Base-by-base conservation (phyloP, 2,329 filamentous ascomycete genomes). In the Talaromyces sp. region DNA sequence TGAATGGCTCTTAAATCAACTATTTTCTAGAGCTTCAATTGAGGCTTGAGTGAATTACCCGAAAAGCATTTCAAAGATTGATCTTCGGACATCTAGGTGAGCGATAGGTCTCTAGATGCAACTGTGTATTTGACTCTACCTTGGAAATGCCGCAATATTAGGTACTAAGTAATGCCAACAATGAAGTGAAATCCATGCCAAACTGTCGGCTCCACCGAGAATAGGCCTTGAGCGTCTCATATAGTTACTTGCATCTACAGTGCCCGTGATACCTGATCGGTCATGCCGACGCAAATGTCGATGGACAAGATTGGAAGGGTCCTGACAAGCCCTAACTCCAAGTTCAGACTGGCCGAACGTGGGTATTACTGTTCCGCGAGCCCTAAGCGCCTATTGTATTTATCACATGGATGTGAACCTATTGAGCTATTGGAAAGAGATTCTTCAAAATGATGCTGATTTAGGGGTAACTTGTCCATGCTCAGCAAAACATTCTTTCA, bases 41-140 rank as follows among this genome's bases (percentile, higher is more conserved):
- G 93, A 72, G 1, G 84, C 88, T 70, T 82, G 75, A 65, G 87
- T 84, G n/a, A n/a, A n/a, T n/a, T n/a, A n/a, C n/a, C 42, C 42
- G 9, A 5, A 14, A 14, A 14, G 18, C 18, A 23, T 23, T 44
- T 11, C 18, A 2, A 14, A 23, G 18, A 44, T 5, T 23, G 21
- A 44, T 23, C 5, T 14, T 46, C 5, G 42, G 21, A 18, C 42
- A 44, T 18, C 40, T 44, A 39, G n/a, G 18, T 44, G 40, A 44
- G 40, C 37, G 16, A n/a, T n/a, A 6, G n/a, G n/a, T 42, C 25
- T n/a, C n/a, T n/a, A n/a, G n/a, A n/a, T n/a, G n/a, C n/a, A n/a
- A n/a, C n/a, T n/a, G n/a, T n/a, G n/a, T n/a, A n/a, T n/a, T n/a
- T n/a, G n/a, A n/a, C n/a, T n/a, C n/a, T n/a, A n/a, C n/a, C n/a